Percentiles rank a stretch among this genome's conserved stretches.
Evolutionary conservation across 23 red algal genomes (phyloP).

Genomic region (Gracilaria domingensis): DNA sequence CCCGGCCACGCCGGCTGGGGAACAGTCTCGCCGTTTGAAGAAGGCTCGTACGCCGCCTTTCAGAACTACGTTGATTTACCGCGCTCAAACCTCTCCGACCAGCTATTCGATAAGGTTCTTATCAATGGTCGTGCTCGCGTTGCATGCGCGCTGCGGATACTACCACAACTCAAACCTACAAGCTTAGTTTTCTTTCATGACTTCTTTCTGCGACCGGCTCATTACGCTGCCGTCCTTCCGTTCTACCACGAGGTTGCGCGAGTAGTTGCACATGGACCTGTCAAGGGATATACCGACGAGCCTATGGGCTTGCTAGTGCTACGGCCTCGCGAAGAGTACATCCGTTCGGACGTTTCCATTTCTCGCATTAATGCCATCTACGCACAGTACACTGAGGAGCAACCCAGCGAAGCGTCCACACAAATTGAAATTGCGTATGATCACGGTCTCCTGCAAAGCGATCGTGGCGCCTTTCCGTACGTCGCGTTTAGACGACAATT

Average conservation of each 20-base stretch:
- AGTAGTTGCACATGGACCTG: conserved; percentile 44
- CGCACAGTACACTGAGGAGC: conserved; percentile 40
- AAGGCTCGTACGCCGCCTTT: conserved; percentile 71
- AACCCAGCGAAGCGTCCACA: conserved; percentile 20
- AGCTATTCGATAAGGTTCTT: conserved; percentile 69
- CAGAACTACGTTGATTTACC: conserved; percentile 75
- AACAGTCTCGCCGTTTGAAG: conserved; percentile 40
- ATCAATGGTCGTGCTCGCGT: conserved; percentile 77
- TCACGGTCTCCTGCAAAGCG: conserved; percentile 19
- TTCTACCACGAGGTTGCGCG: conserved; percentile 79
- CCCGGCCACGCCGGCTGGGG: conserved; percentile 65
- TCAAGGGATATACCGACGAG: conserved; percentile 52
- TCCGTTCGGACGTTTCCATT: conserved; percentile 13
- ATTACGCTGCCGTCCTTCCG: conserved; percentile 36
- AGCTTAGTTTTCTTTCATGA: conserved; percentile 72
- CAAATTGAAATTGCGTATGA: conserved; percentile 7
- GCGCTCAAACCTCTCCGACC: conserved; percentile 30
- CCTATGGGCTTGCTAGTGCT: conserved; percentile 75
- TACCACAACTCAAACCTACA: conserved; percentile 47
- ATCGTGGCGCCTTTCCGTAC: conserved; percentile 31
- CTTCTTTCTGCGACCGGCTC: conserved; percentile 41
- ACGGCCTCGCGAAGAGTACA: conserved; percentile 17
- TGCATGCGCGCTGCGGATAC: conserved; percentile 68
- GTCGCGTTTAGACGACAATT: background rate
- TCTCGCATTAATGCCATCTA: conserved; percentile 48